phyloP scores from a whole-genome alignment of 768 basidiomycete species.

The Tulasnella sp. region DNA sequence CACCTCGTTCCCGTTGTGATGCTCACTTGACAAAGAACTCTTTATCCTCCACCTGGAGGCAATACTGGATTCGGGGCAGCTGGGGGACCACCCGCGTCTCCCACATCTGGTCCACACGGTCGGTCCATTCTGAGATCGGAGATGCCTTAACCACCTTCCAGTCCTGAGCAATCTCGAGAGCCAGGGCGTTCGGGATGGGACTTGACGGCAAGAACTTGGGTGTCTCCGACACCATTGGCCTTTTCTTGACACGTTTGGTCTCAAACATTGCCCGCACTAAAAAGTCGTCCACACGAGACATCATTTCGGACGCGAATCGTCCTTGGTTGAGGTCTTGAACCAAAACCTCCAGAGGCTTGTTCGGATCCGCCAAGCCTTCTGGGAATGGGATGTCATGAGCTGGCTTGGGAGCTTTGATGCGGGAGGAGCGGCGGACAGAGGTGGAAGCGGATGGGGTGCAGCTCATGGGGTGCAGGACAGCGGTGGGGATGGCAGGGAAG shows the following conservation, averaged over 20 bases:
- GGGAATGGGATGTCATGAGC: neutral
- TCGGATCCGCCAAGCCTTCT: neutral
- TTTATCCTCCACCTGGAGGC: neutral
- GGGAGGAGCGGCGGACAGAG: too few relatives aligned
- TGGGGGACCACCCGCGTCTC: neutral
- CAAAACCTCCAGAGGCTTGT: neutral
- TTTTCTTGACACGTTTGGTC: neutral
- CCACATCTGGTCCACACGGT: neutral
- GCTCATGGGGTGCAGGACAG: too few relatives aligned
- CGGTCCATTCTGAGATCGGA: neutral
- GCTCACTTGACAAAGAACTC: neutral
- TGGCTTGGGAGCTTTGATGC: too few relatives aligned
- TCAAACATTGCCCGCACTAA: neutral
- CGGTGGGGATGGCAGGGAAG: too few relatives aligned
- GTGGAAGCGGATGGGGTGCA: too few relatives aligned
- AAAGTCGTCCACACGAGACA: neutral
- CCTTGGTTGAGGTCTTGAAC: neutral
- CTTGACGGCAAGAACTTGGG: neutral
- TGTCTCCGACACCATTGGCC: neutral
- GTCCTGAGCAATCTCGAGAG: neutral
- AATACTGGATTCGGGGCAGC: neutral
- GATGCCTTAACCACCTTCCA: neutral
- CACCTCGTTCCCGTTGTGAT: neutral
- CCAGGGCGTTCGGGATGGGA: neutral
- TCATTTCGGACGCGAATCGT: neutral